Evolutionary conservation across 164 flowering plant genomes (phyloP).

Genomic region (Akebia trifoliata): DNA sequence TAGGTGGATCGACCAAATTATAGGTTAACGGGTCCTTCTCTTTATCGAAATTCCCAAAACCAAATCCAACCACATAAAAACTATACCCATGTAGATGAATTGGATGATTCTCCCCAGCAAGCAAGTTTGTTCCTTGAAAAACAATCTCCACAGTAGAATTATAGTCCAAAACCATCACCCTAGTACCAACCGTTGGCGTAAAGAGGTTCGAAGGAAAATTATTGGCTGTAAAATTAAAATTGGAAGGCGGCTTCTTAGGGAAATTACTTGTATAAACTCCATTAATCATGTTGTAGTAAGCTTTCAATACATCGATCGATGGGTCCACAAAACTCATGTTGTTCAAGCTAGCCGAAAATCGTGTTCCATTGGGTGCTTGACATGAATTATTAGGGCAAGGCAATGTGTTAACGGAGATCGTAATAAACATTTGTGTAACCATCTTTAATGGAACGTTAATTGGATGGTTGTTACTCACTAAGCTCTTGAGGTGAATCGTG

Average conservation of each 20-base stretch:
- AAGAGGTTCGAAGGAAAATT: too few relatives aligned
- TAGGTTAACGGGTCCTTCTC: conserved; percentile 26
- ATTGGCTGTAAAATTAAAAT: too few relatives aligned
- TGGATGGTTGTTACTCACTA: conserved; percentile 18
- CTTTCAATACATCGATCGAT: too few relatives aligned
- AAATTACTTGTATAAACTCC: conserved; percentile 10
- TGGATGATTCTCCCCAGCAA: conserved; percentile 16
- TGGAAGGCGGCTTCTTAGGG: conserved; percentile 8
- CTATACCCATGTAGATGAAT: conserved; percentile 31
- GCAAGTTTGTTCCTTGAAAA: conserved; percentile 15
- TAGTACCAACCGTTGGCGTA: too few relatives aligned
- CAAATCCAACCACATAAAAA: conserved; percentile 33
- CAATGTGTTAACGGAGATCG: conserved; percentile 10
- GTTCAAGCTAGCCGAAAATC: conserved; percentile 19
- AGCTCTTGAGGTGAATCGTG: conserved; percentile 15
- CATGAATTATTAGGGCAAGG: conserved; percentile 12
- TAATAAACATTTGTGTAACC: neutral
- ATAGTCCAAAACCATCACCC: conserved; percentile 4
- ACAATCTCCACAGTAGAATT: conserved; percentile 16
- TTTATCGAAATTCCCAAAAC: conserved; percentile 35
- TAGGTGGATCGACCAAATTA: conserved; percentile 40
- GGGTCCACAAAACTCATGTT: too few relatives aligned
- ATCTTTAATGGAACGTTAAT: conserved; percentile 20
- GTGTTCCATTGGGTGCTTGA: conserved; percentile 15
- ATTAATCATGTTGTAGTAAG: conserved; percentile 13